Conservation (phyloP, 2,329 filamentous ascomycete genomes). For the Venturia pyrina region DNA sequence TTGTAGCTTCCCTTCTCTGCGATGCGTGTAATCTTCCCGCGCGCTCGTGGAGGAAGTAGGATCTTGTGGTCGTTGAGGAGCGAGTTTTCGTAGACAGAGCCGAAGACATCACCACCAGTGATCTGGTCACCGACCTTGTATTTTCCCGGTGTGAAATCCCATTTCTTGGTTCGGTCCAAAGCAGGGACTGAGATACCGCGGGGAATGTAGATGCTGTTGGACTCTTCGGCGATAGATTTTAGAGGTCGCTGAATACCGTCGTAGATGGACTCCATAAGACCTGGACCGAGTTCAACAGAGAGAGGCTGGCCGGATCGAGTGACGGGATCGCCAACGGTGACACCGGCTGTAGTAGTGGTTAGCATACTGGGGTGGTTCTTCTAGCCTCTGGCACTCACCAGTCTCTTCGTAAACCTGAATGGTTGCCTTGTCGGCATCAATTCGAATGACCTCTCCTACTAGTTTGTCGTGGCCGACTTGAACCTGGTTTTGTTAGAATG, state of each 20-base stretch:
- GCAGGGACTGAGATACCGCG: slow-evolving; percentile 82
- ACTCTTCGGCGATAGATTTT: slow-evolving; percentile 65
- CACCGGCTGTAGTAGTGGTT: slow-evolving; percentile 54
- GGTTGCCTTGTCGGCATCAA: slow-evolving; percentile 88
- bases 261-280: slow-evolving; percentile 98
- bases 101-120: slow-evolving; percentile 92
- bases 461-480: slow-evolving; percentile 86
- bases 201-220: slow-evolving; percentile 93
- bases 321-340: slow-evolving; percentile 93
- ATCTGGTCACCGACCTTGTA: slow-evolving; percentile 96
- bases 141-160: slow-evolving; percentile 80
- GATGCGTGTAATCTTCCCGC: slow-evolving; percentile 87
- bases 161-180: slow-evolving; percentile 84
- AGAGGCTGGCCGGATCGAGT: slow-evolving; percentile 84
- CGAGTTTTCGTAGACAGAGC: slow-evolving; percentile 90
- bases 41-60: slow-evolving; percentile 76
- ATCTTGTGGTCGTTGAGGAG: slow-evolving; percentile 91
- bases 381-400: slow-evolving; percentile 44
- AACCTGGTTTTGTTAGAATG: slow-evolving; percentile 45
- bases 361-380: background rate
- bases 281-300: slow-evolving; percentile 93
- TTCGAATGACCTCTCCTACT: slow-evolving; percentile 95
- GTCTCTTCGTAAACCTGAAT: slow-evolving; percentile 99
- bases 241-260: slow-evolving; percentile 97
- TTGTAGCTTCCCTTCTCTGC: slow-evolving; percentile 85